phyloP scores from a whole-genome alignment of 2,329 filamentous ascomycete genomes.

The Dothistroma pini region DNA sequence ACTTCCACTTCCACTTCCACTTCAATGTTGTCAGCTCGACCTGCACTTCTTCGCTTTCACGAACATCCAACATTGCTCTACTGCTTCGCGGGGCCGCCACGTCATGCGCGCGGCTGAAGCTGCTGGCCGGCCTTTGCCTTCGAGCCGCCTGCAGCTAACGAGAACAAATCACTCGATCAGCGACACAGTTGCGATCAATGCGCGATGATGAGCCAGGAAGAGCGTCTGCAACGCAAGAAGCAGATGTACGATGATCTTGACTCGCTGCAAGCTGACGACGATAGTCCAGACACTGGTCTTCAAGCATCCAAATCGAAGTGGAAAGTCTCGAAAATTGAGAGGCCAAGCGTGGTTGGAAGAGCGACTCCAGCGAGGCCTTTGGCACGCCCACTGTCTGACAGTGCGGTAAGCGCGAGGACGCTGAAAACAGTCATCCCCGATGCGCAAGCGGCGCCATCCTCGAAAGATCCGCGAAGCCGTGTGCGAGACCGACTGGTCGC shows the following conservation, averaged over 20 bases:
- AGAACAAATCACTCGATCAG: neutral
- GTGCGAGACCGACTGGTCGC: neutral
- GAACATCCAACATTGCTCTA: neutral
- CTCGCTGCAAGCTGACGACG: conserved; percentile 22
- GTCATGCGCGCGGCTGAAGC: neutral
- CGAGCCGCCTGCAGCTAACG: neutral
- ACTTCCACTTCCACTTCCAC: neutral
- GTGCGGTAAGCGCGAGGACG: conserved; percentile 4
- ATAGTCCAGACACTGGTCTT: conserved; percentile 22
- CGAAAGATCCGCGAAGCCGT: conserved; percentile 7
- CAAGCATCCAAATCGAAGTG: conserved; percentile 20
- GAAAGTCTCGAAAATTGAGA: conserved; percentile 10
- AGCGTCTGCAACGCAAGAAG: conserved; percentile 19
- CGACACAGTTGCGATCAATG: neutral
- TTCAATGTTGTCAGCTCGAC: neutral
- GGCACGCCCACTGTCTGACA: conserved; percentile 27
- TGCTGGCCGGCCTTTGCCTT: too few relatives aligned
- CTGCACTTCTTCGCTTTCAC: neutral
- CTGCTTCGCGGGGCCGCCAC: neutral
- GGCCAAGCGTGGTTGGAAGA: neutral
- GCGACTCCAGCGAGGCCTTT: conserved; percentile 11
- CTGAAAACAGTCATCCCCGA: neutral
- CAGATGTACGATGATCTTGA: conserved; percentile 23
- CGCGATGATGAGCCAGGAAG: neutral
- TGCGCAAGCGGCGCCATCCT: conserved; percentile 4